Conservation (phyloP, 1,139 yeast genomes). For the Scheffersomyces illinoinensis region DNA sequence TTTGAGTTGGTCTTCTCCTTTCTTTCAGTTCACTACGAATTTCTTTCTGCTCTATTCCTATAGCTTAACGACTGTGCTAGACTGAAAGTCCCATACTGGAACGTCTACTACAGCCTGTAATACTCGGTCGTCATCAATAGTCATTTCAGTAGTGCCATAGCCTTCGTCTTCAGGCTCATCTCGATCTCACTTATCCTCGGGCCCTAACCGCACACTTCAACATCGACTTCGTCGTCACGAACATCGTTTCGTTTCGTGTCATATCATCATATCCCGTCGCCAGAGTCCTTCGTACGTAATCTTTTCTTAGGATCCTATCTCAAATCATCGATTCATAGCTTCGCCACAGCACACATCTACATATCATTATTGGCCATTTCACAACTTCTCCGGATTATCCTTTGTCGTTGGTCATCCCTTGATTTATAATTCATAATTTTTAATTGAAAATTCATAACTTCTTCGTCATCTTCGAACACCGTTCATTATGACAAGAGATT, state of each 20-base stretch:
- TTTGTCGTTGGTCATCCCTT: neutral
- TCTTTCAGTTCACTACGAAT: neutral
- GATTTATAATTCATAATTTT: neutral
- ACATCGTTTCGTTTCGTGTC: neutral
- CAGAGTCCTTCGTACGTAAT: no score
- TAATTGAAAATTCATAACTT: neutral
- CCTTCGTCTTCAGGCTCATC: neutral
- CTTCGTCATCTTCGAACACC: neutral
- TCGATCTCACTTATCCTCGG: neutral
- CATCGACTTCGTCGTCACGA: neutral
- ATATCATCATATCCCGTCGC: no score
- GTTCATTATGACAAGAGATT: slow-evolving; percentile 8
- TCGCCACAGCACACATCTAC: neutral
- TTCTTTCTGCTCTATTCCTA: neutral
- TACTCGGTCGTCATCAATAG: neutral
- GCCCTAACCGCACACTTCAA: neutral
- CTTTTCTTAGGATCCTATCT: neutral
- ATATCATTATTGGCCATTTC: neutral
- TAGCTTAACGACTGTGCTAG: neutral
- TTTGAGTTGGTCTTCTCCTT: neutral
- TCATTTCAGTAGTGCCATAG: neutral
- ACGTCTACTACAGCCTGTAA: no score
- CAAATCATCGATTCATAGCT: neutral
- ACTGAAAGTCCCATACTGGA: neutral
- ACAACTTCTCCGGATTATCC: no score